phyloP scores from a whole-genome alignment of 768 basidiomycete species.

The Trametes coccinea region DNA sequence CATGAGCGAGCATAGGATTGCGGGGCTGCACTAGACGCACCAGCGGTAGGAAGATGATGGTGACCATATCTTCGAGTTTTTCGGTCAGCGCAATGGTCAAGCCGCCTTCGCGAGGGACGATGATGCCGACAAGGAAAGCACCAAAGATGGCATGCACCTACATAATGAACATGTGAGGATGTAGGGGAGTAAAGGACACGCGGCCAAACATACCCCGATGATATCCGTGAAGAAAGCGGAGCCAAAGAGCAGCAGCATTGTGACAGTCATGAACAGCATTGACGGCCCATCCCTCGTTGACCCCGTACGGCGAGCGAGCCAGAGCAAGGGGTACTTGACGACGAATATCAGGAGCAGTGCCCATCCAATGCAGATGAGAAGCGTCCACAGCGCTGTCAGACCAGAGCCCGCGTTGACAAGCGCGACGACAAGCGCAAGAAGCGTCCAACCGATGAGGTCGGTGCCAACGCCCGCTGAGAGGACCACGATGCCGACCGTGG shows the following conservation, averaged over 20 bases:
- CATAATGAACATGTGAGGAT: not conserved
- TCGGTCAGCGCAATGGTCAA: conserved; percentile 79
- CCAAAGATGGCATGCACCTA: conserved; percentile 35
- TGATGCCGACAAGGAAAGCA: conserved; percentile 79
- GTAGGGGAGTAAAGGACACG: too few relatives aligned
- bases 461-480: conserved; percentile 80
- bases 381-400: conserved; percentile 75
- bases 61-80: conserved; percentile 86
- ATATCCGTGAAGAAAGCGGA: conserved; percentile 86
- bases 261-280: conserved; percentile 60
- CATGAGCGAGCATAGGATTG: not conserved
- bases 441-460: conserved; percentile 70
- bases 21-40: conserved; percentile 41
- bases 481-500: conserved; percentile 79
- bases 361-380: conserved; percentile 69
- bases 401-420: conserved; percentile 78
- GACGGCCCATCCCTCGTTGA: not conserved
- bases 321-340: conserved; percentile 60
- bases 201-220: conserved; percentile 48
- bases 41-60: conserved; percentile 72
- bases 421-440: conserved; percentile 82
- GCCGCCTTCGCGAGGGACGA: conserved; percentile 82
- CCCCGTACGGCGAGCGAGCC: conserved; percentile 45
- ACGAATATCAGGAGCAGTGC: conserved; percentile 67
- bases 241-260: conserved; percentile 68